Percentiles rank a stretch among this genome's conserved stretches.
These are phyloP conservation scores for Fagopyrum esculentum DNA, from an alignment of 148 eudicot species.

Conservation along the genomic window DNA sequence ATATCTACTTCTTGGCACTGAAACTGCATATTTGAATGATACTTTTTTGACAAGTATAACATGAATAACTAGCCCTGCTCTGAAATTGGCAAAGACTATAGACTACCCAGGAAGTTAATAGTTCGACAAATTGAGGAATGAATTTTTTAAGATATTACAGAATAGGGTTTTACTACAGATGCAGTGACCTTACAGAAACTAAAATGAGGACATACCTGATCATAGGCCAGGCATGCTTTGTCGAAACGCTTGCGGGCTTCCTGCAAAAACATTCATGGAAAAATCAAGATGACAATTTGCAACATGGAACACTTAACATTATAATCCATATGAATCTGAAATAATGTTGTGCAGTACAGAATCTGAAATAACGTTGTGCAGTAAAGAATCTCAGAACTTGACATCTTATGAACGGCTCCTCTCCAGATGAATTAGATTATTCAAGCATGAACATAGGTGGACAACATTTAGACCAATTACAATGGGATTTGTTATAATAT, in stretches of 20 bases:
- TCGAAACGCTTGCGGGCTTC: slow-evolving; percentile 97
- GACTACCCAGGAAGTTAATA: neutral
- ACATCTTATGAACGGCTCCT: neutral
- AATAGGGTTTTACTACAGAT: neutral
- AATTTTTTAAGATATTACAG: neutral
- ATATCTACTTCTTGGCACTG: neutral
- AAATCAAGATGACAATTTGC: neutral
- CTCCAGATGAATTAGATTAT: neutral
- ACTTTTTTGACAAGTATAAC: neutral
- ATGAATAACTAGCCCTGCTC: neutral
- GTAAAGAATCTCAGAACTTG: neutral
- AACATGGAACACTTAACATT: neutral
- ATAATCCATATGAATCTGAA: neutral
- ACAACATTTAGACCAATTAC: neutral
- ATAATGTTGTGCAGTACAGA: neutral
- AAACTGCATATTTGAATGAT: neutral
- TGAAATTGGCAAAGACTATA: neutral
- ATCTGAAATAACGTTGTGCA: neutral
- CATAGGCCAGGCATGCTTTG: slow-evolving; percentile 87
- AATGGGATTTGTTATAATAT: neutral
- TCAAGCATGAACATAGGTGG: neutral
- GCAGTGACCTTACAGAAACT: neutral
- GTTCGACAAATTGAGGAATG: neutral
- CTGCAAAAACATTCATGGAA: slow-evolving; percentile 30
- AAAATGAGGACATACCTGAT: slow-evolving; percentile 58